Evolutionary conservation across 2,329 filamentous ascomycete species (phyloP).

Genomic region (Magnaporthiopsis rhizophila): DNA sequence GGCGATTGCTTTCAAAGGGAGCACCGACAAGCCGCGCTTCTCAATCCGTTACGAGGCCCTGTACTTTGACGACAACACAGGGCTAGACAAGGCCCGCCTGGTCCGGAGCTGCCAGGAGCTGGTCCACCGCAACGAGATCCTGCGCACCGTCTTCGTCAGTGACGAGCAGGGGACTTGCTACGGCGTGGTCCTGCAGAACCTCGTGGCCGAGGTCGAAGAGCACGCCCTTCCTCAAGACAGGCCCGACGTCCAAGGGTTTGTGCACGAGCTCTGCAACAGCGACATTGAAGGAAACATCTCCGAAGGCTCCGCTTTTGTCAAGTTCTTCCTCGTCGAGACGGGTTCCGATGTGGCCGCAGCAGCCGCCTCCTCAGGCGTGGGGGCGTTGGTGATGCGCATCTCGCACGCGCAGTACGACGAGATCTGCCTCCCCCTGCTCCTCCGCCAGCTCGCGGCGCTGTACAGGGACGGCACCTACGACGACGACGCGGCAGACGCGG

Average conservation of each 20-base stretch:
- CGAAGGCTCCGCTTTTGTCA: conserved; percentile 51
- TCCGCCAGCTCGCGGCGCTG: conserved; percentile 50
- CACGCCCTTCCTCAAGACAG: conserved; percentile 19
- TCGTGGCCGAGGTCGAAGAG: conserved; percentile 43
- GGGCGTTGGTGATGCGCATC: conserved; percentile 47
- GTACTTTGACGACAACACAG: conserved; percentile 44
- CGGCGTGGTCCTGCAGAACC: conserved; percentile 48
- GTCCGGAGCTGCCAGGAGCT: conserved; percentile 44
- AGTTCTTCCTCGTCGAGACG: conserved; percentile 45
- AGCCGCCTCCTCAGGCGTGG: conserved; percentile 24
- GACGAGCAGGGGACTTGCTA: conserved; percentile 38
- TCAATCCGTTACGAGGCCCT: conserved; percentile 58
- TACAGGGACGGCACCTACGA: conserved; percentile 24
- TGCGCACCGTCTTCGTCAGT: conserved; percentile 57
- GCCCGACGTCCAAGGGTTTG: conserved; percentile 43
- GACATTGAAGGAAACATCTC: conserved; percentile 47
- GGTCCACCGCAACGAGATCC: conserved; percentile 52
- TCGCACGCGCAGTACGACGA: conserved; percentile 66
- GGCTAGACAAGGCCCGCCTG: conserved; percentile 30
- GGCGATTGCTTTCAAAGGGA: conserved; percentile 49
- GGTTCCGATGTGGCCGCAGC: conserved; percentile 12
- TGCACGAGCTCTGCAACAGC: conserved; percentile 42
- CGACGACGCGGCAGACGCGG: conserved; percentile 16
- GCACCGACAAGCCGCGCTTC: conserved; percentile 48
- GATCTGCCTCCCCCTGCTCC: conserved; percentile 54